Evolutionary conservation across 345 rosid species (phyloP).

Genomic region (Brassica juncea): DNA sequence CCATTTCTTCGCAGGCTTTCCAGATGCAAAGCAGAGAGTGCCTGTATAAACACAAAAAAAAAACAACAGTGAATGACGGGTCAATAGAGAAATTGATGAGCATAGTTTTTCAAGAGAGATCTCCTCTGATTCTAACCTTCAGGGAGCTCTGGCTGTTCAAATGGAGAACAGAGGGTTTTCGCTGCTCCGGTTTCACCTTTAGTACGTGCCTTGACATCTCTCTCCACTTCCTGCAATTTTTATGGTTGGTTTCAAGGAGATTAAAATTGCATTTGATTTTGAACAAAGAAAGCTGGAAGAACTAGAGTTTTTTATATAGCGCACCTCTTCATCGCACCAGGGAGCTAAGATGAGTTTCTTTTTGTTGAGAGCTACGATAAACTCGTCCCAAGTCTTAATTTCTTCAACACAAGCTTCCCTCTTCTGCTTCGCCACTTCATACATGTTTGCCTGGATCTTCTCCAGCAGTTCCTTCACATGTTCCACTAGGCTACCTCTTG

Average conservation of each 20-base stretch:
- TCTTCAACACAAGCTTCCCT: conserved; percentile 72
- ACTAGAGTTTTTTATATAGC: neutral
- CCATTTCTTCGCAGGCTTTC: conserved; percentile 93
- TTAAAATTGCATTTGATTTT: neutral
- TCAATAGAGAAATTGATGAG: neutral
- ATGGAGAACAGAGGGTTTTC: conserved; percentile 89
- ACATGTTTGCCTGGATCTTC: conserved; percentile 68
- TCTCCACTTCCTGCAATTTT: conserved; percentile 73
- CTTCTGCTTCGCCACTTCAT: conserved; percentile 63
- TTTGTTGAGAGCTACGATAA: conserved; percentile 64
- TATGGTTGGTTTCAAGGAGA: neutral
- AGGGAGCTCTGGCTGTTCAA: conserved; percentile 85
- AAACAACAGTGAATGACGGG: neutral
- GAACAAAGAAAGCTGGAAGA: neutral
- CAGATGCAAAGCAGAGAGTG: conserved; percentile 81
- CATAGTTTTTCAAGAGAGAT: neutral
- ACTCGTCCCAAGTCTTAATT: conserved; percentile 84
- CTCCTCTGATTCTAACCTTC: conserved; percentile 27
- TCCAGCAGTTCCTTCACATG: conserved; percentile 58
- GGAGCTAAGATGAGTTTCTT: conserved; percentile 95
- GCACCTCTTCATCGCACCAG: conserved; percentile 96
- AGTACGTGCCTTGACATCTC: conserved; percentile 83
- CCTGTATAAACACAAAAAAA: conserved; percentile 47
- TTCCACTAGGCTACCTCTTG: conserved; percentile 60
- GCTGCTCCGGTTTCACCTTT: conserved; percentile 94